Evolutionary conservation across 106 monocot genomes (phyloP).

Genomic region (Apostasia shenzhenica): DNA sequence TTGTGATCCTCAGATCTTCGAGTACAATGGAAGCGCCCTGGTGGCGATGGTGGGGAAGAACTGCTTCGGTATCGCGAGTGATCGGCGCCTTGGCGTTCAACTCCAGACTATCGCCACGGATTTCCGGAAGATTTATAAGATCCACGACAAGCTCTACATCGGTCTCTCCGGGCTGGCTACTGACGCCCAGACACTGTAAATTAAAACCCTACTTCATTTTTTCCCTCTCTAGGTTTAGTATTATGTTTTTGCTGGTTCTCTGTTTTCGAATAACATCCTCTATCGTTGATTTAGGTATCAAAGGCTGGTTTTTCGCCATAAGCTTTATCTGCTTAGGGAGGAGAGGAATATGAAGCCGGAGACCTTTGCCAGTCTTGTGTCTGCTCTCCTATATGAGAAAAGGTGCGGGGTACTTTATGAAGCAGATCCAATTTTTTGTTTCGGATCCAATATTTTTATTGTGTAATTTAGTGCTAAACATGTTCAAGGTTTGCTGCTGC

Average conservation of each 20-base stretch:
- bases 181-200: conserved; percentile 63
- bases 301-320: conserved; percentile 56
- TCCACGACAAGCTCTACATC: conserved; percentile 78
- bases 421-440: no score
- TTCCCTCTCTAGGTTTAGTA: background rate
- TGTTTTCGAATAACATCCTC: background rate
- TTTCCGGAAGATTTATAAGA: conserved; percentile 62
- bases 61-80: conserved; percentile 77
- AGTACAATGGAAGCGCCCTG: conserved; percentile 78
- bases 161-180: conserved; percentile 81
- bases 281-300: conserved; percentile 30
- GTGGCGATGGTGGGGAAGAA: conserved; percentile 83
- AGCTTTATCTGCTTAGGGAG: conserved; percentile 58
- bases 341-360: conserved; percentile 81
- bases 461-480: no score
- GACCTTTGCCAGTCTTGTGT: conserved; percentile 68
- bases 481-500: no score
- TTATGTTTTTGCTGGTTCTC: background rate
- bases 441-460: no score
- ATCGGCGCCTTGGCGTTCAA: conserved; percentile 69
- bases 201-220: background rate
- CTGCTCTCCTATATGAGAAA: conserved; percentile 65
- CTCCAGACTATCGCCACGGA: conserved; percentile 80
- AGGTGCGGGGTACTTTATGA: conserved; percentile 22
- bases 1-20: conserved; percentile 47